Base-by-base conservation (phyloP, 148 eudicot species). In the Persicaria maculosa region DNA sequence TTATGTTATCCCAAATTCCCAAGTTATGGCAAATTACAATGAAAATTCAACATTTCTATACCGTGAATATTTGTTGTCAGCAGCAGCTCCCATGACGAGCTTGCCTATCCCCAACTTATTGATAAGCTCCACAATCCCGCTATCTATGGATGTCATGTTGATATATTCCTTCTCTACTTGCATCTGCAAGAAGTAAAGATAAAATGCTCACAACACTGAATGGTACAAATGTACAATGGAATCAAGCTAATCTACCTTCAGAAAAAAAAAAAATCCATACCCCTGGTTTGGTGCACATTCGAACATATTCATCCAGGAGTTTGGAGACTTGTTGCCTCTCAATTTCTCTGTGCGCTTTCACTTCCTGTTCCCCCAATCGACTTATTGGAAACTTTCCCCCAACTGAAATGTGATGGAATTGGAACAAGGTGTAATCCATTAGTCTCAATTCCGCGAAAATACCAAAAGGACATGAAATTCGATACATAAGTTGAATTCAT, bases 51-150 rank as follows among this genome's bases (percentile, higher is more conserved):
- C 9, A 53, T 47, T 50, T 40, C 15, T 65, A 43, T 75, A 92
- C 99, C 85, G 85, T n/a, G 96, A 87, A 80, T 80, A 95, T 59
- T 79, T 72, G 59, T 67, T 82, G 74, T 88, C 89, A 5, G 87
- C 85, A 6, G 99, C 94, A 36, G 93, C 97, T 74, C 99, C 99
- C 92, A 95, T 95, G 50, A 90, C 97, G 77, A 95, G 94, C 80
- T 71, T 83, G 77, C 86, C 84, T 71, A 95, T 90, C 74, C 78
- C 75, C 53, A 87, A 81, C 77, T 79, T 81, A 50, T 81, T 57
- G 79, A 95, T 77, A 67, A 92, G 85, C 71, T 95, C 84, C 71
- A 95, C 91, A 76, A 95, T 90, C 67, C 99, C 99, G 80, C 81
- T 83, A 84, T 85, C 90, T 47, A 93, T 84, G 36, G 92, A 87